These are phyloP conservation scores for Aspergillus mulundensis DNA, from an alignment of 495 filamentous ascomycete species.

Conservation along the genomic window DNA sequence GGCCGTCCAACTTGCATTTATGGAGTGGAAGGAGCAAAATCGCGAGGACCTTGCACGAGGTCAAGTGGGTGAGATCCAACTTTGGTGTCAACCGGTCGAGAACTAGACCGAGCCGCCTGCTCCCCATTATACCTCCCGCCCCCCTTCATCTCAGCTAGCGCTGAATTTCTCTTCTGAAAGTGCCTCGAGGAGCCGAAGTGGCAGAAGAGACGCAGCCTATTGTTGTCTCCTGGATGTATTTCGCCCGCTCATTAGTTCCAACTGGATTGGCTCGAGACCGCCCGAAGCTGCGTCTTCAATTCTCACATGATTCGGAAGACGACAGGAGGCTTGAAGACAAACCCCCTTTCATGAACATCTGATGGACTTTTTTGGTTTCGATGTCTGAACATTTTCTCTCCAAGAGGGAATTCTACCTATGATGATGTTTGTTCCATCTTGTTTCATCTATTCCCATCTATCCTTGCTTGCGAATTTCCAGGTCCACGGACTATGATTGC, in stretches of 20 bases:
- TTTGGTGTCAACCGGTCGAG: slow-evolving; percentile 59
- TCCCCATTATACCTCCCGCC: slow-evolving; percentile 4
- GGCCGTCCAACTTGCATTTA: slow-evolving; percentile 89
- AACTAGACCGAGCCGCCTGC: slow-evolving; percentile 15
- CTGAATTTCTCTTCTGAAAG: slow-evolving; percentile 10
- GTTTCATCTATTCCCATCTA: slow-evolving; percentile 11
- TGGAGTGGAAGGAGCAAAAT: slow-evolving; percentile 81
- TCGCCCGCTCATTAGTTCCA: slow-evolving; percentile 17
- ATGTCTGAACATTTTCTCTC: neutral
- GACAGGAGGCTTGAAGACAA: neutral
- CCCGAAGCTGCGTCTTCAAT: slow-evolving; percentile 18
- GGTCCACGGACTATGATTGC: slow-evolving; percentile 36
- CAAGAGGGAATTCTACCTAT: slow-evolving; percentile 8
- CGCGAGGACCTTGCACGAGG: slow-evolving; percentile 58
- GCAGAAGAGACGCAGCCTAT: slow-evolving; percentile 9
- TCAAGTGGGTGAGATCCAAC: slow-evolving; percentile 78
- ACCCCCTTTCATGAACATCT: slow-evolving; percentile 5
- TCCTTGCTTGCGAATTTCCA: slow-evolving; percentile 17
- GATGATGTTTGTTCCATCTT: slow-evolving; percentile 14
- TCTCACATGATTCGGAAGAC: slow-evolving; percentile 1
- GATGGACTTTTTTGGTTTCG: slow-evolving; percentile 13
- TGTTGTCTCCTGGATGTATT: slow-evolving; percentile 15
- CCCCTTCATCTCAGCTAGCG: slow-evolving; percentile 1
- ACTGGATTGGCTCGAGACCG: slow-evolving; percentile 31
- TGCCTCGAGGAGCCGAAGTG: slow-evolving; percentile 12